Evolutionary conservation across 2,329 filamentous ascomycete species (phyloP).

Genomic region (Pseudogymnoascus sp.): DNA sequence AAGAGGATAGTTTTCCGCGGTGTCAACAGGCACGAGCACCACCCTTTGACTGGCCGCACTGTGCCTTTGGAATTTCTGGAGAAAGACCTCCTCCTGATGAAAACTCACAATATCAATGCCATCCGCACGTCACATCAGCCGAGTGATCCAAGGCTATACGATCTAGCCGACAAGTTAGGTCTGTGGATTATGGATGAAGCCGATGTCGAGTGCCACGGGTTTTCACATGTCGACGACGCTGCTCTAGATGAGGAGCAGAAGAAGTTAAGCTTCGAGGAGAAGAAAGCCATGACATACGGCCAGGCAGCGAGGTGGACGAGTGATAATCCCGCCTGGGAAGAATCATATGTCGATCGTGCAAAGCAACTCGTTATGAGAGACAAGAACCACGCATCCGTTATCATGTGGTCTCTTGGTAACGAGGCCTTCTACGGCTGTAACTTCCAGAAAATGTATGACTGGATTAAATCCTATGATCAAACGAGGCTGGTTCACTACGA

Average conservation of each 20-base stretch:
- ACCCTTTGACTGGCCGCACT: slow-evolving; percentile 40
- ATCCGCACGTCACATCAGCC: slow-evolving; percentile 60
- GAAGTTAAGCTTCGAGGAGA: slow-evolving; percentile 32
- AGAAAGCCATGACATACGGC: slow-evolving; percentile 31
- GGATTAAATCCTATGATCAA: slow-evolving; percentile 6
- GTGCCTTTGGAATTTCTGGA: slow-evolving; percentile 42
- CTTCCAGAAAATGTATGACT: slow-evolving; percentile 40
- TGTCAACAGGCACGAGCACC: slow-evolving; percentile 48
- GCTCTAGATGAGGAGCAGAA: background rate
- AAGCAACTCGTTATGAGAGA: slow-evolving; percentile 42
- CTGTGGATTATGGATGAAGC: slow-evolving; percentile 48
- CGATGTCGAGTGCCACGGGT: slow-evolving; percentile 42
- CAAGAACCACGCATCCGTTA: slow-evolving; percentile 43
- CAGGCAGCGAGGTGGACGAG: slow-evolving; percentile 35
- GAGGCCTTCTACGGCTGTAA: slow-evolving; percentile 47
- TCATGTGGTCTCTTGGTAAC: slow-evolving; percentile 48
- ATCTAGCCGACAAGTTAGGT: slow-evolving; percentile 52
- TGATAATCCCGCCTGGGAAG: slow-evolving; percentile 36
- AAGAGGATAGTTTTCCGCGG: slow-evolving; percentile 44
- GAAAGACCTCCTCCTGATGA: slow-evolving; percentile 46
- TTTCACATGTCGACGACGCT: slow-evolving; percentile 11
- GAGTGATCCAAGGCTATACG: slow-evolving; percentile 48
- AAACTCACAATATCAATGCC: slow-evolving; percentile 56
- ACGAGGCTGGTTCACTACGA: slow-evolving; percentile 11
- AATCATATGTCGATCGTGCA: slow-evolving; percentile 45